These are phyloP conservation scores for Harrya chromipes DNA, from an alignment of 768 basidiomycete genomes.

Conservation along the genomic window DNA sequence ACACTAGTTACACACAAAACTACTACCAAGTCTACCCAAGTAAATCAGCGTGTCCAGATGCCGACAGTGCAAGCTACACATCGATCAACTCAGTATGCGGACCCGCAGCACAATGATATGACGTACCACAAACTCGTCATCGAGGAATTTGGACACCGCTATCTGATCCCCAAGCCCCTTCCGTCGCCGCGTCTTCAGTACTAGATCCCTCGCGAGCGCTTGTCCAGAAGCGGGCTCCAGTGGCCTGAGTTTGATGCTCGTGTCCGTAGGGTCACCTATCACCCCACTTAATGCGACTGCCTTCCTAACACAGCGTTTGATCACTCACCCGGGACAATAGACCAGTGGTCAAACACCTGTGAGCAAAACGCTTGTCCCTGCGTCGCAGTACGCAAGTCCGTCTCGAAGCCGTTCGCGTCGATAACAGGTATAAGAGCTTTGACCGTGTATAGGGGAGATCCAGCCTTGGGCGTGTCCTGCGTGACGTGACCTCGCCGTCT, in stretches of 20 bases:
- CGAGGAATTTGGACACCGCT: conserved; percentile 94
- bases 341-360: conserved; percentile 98
- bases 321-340: conserved; percentile 86
- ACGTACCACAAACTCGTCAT: conserved; percentile 93
- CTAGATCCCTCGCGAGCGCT: conserved; percentile 89
- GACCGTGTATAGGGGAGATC: conserved; percentile 95
- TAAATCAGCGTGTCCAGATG: conserved; percentile 93
- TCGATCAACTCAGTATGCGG: conserved; percentile 11
- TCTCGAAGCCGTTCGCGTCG: conserved; percentile 98
- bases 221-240: conserved; percentile 97
- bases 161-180: conserved; percentile 98
- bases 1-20: conserved; percentile 7
- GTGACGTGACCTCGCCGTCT: conserved; percentile 98
- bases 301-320: not conserved
- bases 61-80: conserved; percentile 83
- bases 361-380: conserved; percentile 99
- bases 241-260: conserved; percentile 92
- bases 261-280: conserved; percentile 95
- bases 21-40: conserved; percentile 54
- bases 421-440: conserved; percentile 98
- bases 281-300: not conserved
- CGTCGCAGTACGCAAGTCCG: conserved; percentile 94
- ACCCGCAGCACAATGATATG: not conserved
- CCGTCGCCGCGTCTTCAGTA: conserved; percentile 92
- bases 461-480: conserved; percentile 96